Percentiles rank a stretch among this genome's conserved stretches.
Conservation (phyloP, 202 grass and related monocot genomes). For the Panicum hallii region DNA sequence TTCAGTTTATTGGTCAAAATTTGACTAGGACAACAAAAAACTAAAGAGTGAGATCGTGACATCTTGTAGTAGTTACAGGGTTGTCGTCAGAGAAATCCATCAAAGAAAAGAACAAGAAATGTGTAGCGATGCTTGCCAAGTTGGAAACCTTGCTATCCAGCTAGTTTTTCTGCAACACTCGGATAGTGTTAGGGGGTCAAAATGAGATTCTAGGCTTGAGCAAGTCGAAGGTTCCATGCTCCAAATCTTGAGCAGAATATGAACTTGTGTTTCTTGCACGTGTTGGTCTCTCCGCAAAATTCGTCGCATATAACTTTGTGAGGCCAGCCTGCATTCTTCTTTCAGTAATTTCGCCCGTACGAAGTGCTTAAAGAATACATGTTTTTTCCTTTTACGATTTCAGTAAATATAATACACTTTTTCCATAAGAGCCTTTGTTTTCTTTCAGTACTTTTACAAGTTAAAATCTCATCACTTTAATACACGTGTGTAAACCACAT, state of each 20-base stretch:
- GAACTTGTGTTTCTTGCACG: background rate
- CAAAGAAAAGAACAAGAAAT: background rate
- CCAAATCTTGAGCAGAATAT: background rate
- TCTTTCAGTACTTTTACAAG: too few species aligned
- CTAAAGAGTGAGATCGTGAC: conserved; percentile 18
- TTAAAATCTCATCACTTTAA: too few species aligned
- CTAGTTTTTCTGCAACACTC: background rate
- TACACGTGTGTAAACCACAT: too few species aligned
- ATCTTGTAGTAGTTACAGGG: background rate
- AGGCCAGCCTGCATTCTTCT: too few species aligned
- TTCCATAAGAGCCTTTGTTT: too few species aligned
- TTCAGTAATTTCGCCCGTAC: too few species aligned
- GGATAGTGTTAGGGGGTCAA: background rate
- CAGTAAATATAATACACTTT: too few species aligned
- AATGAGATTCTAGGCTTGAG: background rate
- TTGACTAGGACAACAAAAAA: conserved; percentile 15
- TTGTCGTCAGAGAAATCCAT: background rate
- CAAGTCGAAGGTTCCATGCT: background rate
- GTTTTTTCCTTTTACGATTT: too few species aligned
- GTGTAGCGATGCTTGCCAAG: background rate
- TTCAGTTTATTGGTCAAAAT: conserved; percentile 18
- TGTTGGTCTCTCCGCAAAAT: background rate
- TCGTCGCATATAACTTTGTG: too few species aligned
- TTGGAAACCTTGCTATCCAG: background rate
- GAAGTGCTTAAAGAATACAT: too few species aligned